Conservation (phyloP, 2,329 filamentous ascomycete species). For the Botrytis aclada region DNA sequence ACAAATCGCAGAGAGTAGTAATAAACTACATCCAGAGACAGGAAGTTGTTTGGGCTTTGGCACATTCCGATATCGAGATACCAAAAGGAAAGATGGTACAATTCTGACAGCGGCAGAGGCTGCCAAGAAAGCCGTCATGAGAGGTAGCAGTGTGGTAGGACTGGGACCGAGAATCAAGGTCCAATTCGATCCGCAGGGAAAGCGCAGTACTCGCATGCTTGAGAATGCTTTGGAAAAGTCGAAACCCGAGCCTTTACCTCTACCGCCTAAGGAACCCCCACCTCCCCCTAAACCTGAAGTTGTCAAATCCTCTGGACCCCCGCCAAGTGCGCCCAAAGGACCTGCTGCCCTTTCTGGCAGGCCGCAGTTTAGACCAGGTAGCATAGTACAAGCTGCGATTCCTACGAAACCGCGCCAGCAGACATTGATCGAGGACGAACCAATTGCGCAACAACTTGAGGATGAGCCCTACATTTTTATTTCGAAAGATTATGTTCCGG, state of each 20-base stretch:
- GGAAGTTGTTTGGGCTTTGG: conserved; percentile 93
- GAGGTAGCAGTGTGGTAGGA: conserved; percentile 70
- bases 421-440: conserved; percentile 56
- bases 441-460: conserved; percentile 66
- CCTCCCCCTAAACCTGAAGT: conserved; percentile 39
- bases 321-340: conserved; percentile 82
- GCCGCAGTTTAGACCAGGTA: conserved; percentile 34
- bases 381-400: conserved; percentile 33
- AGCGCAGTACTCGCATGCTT: conserved; percentile 75
- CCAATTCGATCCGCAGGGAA: conserved; percentile 84
- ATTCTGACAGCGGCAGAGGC: conserved; percentile 70
- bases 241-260: conserved; percentile 40
- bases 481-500: conserved; percentile 79
- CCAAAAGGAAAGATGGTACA: conserved; percentile 44
- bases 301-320: conserved; percentile 58
- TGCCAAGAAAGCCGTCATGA: conserved; percentile 74
- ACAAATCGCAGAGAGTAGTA: conserved; percentile 85
- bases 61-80: conserved; percentile 83
- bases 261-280: conserved; percentile 37
- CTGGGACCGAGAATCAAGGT: conserved; percentile 74
- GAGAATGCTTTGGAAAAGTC: conserved; percentile 68
- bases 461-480: conserved; percentile 89
- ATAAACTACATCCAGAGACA: conserved; percentile 91
- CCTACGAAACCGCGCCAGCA: conserved; percentile 48
- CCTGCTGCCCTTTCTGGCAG: conserved; percentile 45